These are phyloP conservation scores for Metschnikowia amazonensis DNA, from an alignment of 805 yeast species.

Conservation along the genomic window DNA sequence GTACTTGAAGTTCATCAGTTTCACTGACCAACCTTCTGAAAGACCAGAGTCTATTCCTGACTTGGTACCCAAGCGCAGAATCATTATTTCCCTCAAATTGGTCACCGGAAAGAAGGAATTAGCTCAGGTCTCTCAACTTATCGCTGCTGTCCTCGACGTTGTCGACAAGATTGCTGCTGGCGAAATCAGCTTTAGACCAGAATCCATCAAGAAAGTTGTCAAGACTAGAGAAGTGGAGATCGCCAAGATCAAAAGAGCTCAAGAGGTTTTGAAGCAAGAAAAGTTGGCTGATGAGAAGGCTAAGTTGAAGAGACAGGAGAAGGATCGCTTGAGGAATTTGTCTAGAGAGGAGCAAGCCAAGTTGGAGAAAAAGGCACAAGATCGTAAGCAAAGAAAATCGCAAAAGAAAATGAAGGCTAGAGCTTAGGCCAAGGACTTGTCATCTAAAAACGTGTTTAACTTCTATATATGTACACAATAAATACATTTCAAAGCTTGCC, in stretches of 20 bases:
- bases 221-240: slow-evolving; percentile 75
- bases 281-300: slow-evolving; percentile 66
- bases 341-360: slow-evolving; percentile 78
- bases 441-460: background rate
- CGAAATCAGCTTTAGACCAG: slow-evolving; percentile 59
- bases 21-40: slow-evolving; percentile 79
- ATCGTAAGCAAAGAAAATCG: slow-evolving; percentile 75
- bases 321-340: slow-evolving; percentile 53
- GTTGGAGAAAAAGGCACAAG: slow-evolving; percentile 71
- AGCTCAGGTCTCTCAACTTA: slow-evolving; percentile 45
- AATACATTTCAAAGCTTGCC: slow-evolving; percentile 35
- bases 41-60: slow-evolving; percentile 63
- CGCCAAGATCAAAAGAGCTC: slow-evolving; percentile 62
- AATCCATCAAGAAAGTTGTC: slow-evolving; percentile 69
- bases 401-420: slow-evolving; percentile 56
- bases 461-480: background rate
- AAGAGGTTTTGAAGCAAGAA: slow-evolving; percentile 64
- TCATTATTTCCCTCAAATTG: slow-evolving; percentile 52
- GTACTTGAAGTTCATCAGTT: slow-evolving; percentile 62
- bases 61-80: slow-evolving; percentile 49
- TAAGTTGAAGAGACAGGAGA: slow-evolving; percentile 62
- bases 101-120: slow-evolving; percentile 50
- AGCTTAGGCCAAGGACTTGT: slow-evolving; percentile 17
- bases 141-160: slow-evolving; percentile 54
- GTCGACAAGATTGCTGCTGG: slow-evolving; percentile 55